phyloP scores from a whole-genome alignment of 78 protist genomes.

The Protostelium mycophagum region DNA sequence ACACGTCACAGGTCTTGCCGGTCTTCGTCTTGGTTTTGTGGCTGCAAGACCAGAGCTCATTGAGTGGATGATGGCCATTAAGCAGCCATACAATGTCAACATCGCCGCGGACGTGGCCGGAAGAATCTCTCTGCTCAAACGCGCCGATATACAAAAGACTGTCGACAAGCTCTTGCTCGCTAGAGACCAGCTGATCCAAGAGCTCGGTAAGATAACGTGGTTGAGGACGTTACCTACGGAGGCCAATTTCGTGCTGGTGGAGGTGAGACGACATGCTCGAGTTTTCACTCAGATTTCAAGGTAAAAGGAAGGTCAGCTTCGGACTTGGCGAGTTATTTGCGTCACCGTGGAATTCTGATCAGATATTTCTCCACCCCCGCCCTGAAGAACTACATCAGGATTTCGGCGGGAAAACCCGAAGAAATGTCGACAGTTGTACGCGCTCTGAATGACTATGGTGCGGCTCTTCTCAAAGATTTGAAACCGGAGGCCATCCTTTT shows the following conservation, averaged over 20 bases:
- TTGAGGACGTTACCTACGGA: neutral
- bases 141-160: neutral
- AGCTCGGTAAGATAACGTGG: neutral
- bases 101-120: constrained; percentile 10
- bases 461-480: neutral
- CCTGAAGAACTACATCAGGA: neutral
- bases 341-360: neutral
- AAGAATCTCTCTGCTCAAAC: neutral
- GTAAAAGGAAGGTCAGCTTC: neutral
- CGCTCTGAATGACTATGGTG: neutral
- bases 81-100: constrained; percentile 4
- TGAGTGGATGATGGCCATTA: neutral
- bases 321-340: neutral
- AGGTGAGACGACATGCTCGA: neutral
- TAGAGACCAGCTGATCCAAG: neutral
- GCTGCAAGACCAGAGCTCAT: neutral
- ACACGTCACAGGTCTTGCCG: constrained; percentile 1
- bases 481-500: constrained; percentile 11
- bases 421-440: neutral
- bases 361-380: neutral
- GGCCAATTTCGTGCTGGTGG: constrained; percentile 2
- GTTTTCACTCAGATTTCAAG: neutral
- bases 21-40: neutral
- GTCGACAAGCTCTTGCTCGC: neutral
- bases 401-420: neutral